Percentiles rank a stretch among this genome's conserved stretches.
Conservation (phyloP, 2,329 filamentous ascomycete genomes). For the Aspergillus sp. region DNA sequence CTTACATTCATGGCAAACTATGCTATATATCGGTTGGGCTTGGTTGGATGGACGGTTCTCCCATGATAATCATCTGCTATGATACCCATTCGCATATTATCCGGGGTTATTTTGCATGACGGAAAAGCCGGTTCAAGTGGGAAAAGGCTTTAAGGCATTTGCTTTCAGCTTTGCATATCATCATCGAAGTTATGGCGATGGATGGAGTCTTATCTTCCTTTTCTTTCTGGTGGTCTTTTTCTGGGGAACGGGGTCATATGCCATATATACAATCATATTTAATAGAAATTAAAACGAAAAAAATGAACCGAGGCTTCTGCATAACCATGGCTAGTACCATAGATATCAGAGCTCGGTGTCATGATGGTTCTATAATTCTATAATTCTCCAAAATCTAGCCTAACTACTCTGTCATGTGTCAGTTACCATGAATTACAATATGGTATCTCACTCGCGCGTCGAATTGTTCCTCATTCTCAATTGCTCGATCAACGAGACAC, state of each 20-base stretch:
- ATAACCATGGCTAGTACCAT: neutral
- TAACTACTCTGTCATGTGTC: too few relatives aligned
- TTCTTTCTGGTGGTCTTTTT: neutral
- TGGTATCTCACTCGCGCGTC: neutral
- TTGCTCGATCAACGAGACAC: neutral
- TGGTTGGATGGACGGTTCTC: neutral
- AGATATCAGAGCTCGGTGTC: too few relatives aligned
- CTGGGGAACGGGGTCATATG: too few relatives aligned
- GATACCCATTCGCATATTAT: conserved; percentile 9
- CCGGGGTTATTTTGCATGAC: neutral
- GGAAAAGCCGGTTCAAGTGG: neutral
- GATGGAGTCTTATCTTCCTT: neutral
- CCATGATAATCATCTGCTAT: neutral
- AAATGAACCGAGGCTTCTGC: neutral
- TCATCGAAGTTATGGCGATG: neutral
- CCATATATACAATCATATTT: neutral
- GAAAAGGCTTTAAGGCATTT: neutral
- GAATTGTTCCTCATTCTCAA: neutral
- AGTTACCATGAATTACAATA: too few relatives aligned
- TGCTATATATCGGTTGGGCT: neutral
- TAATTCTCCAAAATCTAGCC: too few relatives aligned
- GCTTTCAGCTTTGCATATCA: neutral
- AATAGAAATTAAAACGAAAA: neutral
- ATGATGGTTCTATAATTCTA: too few relatives aligned
- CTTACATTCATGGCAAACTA: neutral